These are phyloP conservation scores for Nicotiana otophora DNA, from an alignment of 257 asterid species.

Conservation along the genomic window DNA sequence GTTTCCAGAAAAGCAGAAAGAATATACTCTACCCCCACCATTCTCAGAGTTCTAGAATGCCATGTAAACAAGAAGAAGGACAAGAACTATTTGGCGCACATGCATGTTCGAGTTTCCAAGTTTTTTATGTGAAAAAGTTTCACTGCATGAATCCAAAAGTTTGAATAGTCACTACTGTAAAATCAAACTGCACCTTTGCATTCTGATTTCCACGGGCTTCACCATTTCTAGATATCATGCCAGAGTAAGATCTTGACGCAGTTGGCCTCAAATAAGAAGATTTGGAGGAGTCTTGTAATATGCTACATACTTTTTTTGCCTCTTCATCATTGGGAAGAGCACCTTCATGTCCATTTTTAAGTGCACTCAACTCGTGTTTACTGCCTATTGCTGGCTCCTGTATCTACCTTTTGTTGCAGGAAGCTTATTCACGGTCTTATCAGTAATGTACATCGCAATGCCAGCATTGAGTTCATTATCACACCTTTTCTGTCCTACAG, in stretches of 20 bases:
- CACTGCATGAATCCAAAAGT: too few species aligned
- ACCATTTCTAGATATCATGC: neutral
- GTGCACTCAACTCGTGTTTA: neutral
- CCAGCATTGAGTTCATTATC: neutral
- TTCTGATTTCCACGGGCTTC: neutral
- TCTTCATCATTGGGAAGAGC: conserved; percentile 16
- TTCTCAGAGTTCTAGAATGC: too few species aligned
- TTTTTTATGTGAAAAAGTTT: too few species aligned
- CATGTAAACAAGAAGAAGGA: too few species aligned
- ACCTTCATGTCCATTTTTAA: neutral
- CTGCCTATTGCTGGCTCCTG: conserved; percentile 2
- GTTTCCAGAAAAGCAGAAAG: too few species aligned
- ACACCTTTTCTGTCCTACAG: neutral
- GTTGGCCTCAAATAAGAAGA: neutral
- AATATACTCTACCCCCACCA: too few species aligned
- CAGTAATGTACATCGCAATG: neutral
- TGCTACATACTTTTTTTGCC: conserved; percentile 4
- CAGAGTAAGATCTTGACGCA: neutral
- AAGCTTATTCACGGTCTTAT: neutral
- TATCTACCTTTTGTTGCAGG: conserved; percentile 6
- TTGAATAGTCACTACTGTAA: too few species aligned
- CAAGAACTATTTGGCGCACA: too few species aligned
- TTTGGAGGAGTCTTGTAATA: neutral
- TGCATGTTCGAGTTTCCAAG: too few species aligned
- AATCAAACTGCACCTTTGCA: neutral